Percentiles rank a stretch among this genome's conserved stretches.
Conservation (phyloP, 257 asterid genomes). For the Echites panduratus region DNA sequence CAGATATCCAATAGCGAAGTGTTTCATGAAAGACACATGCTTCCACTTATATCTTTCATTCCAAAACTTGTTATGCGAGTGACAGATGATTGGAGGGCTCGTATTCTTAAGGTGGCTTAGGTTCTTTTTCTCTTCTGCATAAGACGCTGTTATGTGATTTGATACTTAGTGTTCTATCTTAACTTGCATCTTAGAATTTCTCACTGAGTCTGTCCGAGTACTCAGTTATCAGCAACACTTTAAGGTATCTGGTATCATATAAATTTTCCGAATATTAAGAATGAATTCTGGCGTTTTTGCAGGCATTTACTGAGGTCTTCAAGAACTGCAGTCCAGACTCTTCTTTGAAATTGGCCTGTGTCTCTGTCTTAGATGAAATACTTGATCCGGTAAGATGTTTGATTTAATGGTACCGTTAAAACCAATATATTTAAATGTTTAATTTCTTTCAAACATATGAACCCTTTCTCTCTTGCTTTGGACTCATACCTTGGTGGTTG, state of each 20-base stretch:
- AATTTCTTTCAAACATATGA: background rate
- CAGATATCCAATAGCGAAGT: conserved; percentile 50
- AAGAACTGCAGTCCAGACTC: conserved; percentile 55
- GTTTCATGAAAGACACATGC: conserved; percentile 53
- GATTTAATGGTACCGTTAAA: background rate
- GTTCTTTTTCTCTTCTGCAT: background rate
- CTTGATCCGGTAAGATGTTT: conserved; percentile 62
- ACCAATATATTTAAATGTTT: background rate
- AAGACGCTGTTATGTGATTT: background rate
- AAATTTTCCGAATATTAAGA: background rate
- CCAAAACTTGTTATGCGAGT: conserved; percentile 54
- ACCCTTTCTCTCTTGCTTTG: background rate
- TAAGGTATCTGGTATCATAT: background rate
- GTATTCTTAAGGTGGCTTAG: conserved; percentile 61
- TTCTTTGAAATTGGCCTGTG: conserved; percentile 68
- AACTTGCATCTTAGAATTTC: no score
- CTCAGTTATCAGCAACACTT: background rate
- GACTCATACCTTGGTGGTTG: background rate
- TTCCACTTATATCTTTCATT: conserved; percentile 58
- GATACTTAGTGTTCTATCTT: background rate
- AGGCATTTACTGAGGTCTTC: conserved; percentile 71
- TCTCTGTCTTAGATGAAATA: conserved; percentile 68
- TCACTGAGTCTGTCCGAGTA: background rate
- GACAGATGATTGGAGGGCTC: conserved; percentile 61
- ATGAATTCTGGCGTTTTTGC: conserved; percentile 22